Base-by-base conservation (phyloP, 208 protist species). In the Crithidia thermophila region DNA sequence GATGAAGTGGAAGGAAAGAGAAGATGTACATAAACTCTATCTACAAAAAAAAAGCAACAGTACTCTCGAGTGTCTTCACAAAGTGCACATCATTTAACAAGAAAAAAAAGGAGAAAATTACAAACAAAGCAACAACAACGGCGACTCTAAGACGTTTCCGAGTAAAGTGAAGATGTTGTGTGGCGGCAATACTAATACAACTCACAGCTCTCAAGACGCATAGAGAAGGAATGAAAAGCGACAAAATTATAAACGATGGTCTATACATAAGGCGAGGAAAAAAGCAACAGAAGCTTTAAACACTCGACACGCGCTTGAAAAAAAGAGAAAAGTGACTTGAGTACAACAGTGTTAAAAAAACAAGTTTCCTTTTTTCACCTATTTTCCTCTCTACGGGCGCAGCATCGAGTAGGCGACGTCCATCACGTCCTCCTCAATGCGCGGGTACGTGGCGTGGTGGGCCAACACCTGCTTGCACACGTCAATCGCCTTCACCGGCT, bases 401-500 rank as follows among this genome's bases (percentile, higher is more conserved):
- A 96, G 78, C 75, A 96, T 77, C 27, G 76, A 77, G 67, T 86
- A 88, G 57, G 95, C 94, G n/a, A 91, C 87, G 21, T 98, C 90
- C 51, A 98, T 83, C 21, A 99, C 89, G 1, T 98, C 93, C 45
- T 95, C 88, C 56, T 84, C 74, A 63, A 99, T 98, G 43, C 84
- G 87, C 2, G 97, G 97, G 75, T 98, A 98, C 43, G 72, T 81
- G 1, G 93, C 76, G 75, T 98, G 85, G 40, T 80, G 62, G 8
- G 76, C 62, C 25, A 99, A 72, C 27, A 99, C 94, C 64, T 86
- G 87, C 53, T 95, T 87, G 72, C 95, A 95, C 28, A 99, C 85
- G 43, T 98, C 93, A 80, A 99, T 98, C 13, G 93, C 92, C 57
- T 96, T 81, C 49, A 99, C 82, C 23, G 90, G 86, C 37, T 90